These are phyloP conservation scores for Phytophthora vignae DNA, from an alignment of 352 stramenopile species.

Conservation along the genomic window DNA sequence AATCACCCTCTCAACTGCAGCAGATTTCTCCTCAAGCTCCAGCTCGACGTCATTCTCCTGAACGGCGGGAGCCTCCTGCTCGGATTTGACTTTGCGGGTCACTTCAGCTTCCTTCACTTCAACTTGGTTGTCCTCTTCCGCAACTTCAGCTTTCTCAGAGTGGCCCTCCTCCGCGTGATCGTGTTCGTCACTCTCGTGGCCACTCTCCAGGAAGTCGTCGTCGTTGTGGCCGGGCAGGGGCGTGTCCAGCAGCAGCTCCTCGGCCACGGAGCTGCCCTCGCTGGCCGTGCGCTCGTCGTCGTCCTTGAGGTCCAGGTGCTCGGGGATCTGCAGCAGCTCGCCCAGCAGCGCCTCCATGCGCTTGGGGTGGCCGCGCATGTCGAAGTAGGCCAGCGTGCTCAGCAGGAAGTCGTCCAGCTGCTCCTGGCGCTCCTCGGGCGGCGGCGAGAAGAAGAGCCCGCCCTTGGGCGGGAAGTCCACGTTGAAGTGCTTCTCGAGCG, in stretches of 20 bases:
- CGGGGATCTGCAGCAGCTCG: slow-evolving; percentile 63
- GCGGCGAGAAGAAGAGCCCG: slow-evolving; percentile 64
- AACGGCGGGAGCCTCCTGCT: neutral
- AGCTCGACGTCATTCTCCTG: slow-evolving; percentile 1
- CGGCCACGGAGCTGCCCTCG: slow-evolving; percentile 41
- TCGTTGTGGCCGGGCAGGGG: slow-evolving; percentile 25
- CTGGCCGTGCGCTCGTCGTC: slow-evolving; percentile 43
- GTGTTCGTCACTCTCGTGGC: slow-evolving; percentile 17
- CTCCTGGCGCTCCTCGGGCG: slow-evolving; percentile 60
- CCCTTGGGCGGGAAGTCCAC: slow-evolving; percentile 76
- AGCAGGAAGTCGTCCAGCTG: slow-evolving; percentile 75
- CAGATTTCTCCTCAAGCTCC: slow-evolving; percentile 11
- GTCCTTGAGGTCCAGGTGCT: slow-evolving; percentile 43
- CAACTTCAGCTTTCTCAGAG: slow-evolving; percentile 2
- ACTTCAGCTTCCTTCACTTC: slow-evolving; percentile 23
- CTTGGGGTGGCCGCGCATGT: slow-evolving; percentile 47
- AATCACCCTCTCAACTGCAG: neutral
- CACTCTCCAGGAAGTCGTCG: slow-evolving; percentile 16
- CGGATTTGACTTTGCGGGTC: neutral
- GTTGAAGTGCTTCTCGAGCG: slow-evolving; percentile 56
- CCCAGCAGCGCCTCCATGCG: slow-evolving; percentile 55
- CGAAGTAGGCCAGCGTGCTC: slow-evolving; percentile 61
- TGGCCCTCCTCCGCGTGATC: neutral
- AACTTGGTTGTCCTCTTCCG: slow-evolving; percentile 14
- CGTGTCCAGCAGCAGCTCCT: slow-evolving; percentile 38